Base-by-base conservation (phyloP, 306 rosid species). In the Trifolium dubium region DNA sequence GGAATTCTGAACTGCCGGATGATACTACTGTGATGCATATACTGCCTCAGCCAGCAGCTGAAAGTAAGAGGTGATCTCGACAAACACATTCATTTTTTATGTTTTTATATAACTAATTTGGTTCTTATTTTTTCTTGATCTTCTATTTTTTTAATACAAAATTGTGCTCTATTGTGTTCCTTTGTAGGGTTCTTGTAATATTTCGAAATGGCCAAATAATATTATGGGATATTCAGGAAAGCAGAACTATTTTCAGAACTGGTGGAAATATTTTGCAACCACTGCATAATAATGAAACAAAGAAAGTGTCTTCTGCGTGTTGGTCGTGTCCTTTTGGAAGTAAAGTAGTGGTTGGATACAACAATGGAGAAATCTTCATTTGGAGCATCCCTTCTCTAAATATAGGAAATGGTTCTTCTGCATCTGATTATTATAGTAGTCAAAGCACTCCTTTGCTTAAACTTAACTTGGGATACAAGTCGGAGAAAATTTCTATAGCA, bases 241-340 rank as follows among this genome's bases (percentile, higher is more conserved):
- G 92, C 84, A 84, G 66, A 83, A 55, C 86, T 58, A 69, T 87
- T 49, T 91, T 83, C 84, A 85, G 86, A 72, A 89, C 92, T 4
- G 96, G 91, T 54, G 93, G 89, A 69, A 88, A 82, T 69, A 15
- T 62, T 68, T 75, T 66, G 79, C 97, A 83, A 70, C 56, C 94
- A 55, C 51, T 72, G 6, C 37, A 83, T 71, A 49, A 84, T 75
- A 84, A 79, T 58, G 98, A 89, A 85, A 74, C 89, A 55, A 91
- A 82, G 82, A 89, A 83, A 80, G 96, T 82, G 59, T 89, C 92
- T 77, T 81, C 85, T 51, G 97, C 97, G 67, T 87, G 97, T 72
- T 94, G 98, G 97, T 89, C 84, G 10, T 94, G 96, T 80, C 95
- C 96, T 34, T 83, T 76, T 70, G 98, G 97, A 78, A 89, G 88